Evolutionary conservation across 1,139 yeast genomes (phyloP).

Genomic region (Kodamaea sp.): DNA sequence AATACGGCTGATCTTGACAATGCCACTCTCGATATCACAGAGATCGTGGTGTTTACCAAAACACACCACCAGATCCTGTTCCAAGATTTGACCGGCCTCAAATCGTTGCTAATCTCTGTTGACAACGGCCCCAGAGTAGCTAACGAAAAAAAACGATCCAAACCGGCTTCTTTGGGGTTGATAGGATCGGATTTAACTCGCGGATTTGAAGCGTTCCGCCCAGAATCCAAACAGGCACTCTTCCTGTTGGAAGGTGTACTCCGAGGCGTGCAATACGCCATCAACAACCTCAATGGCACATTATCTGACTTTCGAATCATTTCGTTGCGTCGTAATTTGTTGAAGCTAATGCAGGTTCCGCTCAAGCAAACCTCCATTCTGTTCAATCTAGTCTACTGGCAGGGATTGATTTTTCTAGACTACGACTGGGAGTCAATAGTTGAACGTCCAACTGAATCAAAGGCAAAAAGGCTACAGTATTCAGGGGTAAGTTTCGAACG

Average conservation of each 20-base stretch:
- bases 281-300: slow-evolving; percentile 6
- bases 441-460: slow-evolving; percentile 3
- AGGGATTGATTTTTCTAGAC: slow-evolving; percentile 21
- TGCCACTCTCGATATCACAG: neutral
- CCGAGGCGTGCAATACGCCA: slow-evolving; percentile 14
- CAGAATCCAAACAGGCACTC: slow-evolving; percentile 12
- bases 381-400: slow-evolving; percentile 24
- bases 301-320: slow-evolving; percentile 17
- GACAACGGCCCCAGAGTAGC: slow-evolving; percentile 6
- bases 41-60: neutral
- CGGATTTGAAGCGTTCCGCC: slow-evolving; percentile 20
- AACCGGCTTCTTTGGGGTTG: slow-evolving; percentile 9
- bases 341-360: slow-evolving; percentile 23
- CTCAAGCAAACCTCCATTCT: slow-evolving; percentile 14
- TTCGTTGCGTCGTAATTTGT: slow-evolving; percentile 23
- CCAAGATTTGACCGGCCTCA: slow-evolving; percentile 13
- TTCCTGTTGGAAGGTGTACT: slow-evolving; percentile 24
- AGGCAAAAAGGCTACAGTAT: slow-evolving; percentile 17
- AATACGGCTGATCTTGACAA: neutral
- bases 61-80: slow-evolving; percentile 2
- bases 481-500: slow-evolving; percentile 27
- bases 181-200: slow-evolving; percentile 22
- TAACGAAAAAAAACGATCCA: slow-evolving; percentile 6
- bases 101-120: slow-evolving; percentile 8
- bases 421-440: slow-evolving; percentile 21